Base-by-base conservation (phyloP, 441 rosid genomes). In the Mallotus repandus region DNA sequence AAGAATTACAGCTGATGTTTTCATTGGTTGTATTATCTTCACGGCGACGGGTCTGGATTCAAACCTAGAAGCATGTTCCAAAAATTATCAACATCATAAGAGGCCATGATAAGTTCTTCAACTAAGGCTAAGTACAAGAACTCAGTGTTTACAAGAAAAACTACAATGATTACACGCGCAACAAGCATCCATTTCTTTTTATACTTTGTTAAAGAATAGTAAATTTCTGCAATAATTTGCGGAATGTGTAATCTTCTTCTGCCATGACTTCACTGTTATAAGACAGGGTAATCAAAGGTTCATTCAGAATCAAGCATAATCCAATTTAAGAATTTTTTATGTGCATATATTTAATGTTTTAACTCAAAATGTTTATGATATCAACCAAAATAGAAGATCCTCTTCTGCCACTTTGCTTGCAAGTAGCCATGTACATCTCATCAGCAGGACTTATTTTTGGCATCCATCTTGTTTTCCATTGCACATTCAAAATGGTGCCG, bases 11-110 rank as follows among this genome's bases (percentile, higher is more conserved):
- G 75, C 78, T 53, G 80, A 63, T 43, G 84, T 74, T 67, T 70
- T 82, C 75, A 77, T 63, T 11, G 90, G 92, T 70, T 82, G 86
- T 45, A 89, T 60, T 13, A 87, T 21, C 83, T 91, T 91, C 80
- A 89, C 90, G 0, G 94, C 93, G 74, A 89, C 91, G 9, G 78
- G 76, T 56, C 50, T 12, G 10, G 57, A 56, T 46, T 77, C 65
- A 74, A 78, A 84, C 43, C 94, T 91, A 71, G 43, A 75, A 72
- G 60, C 61, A 84, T 55, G 48, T 54, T 66, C 25, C 64, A 43
- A 18, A 35, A 38, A 65, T 29, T 9, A 62, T 74, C 68, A 71
- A 60, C 63, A 21, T 15, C 48, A 19, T 60, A 29, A 55, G 41
- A 38, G 53, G 18, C 15, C 32, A 59, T 43, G 43, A 55, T 38